Base-by-base conservation (phyloP, 2,329 filamentous ascomycete species). In the Hansfordia pulvinata region DNA sequence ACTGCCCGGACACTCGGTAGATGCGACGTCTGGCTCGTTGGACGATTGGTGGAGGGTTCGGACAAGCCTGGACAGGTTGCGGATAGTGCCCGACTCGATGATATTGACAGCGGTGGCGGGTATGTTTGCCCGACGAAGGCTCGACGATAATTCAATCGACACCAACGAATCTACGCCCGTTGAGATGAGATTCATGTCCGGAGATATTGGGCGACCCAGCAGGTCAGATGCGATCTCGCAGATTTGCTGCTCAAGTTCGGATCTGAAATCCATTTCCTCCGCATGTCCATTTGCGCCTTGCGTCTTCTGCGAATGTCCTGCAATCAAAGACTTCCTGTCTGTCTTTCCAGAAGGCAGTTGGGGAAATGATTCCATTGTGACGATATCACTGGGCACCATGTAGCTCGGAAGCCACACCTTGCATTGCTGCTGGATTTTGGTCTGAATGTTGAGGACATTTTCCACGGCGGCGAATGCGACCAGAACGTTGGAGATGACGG, bases 331-430 rank as follows among this genome's bases (percentile, higher is more conserved):
- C 38, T 72, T 77, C 27, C 72, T 73, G 41, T 93, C 79, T 10
- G 86, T 64, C 43, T 94, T 94, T 1, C 86, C 86, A 1, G 84
- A 93, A 3, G 84, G 62, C 12, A 93, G 56, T 27, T 76, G 72
- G 1, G 84, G 84, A 30, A 93, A 75, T 7, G 64, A 56, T 1
- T 60, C 37, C 34, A 79, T 53, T 2, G 79, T 42, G 1, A 83
- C 49, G 14, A 92, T 55, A 33, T 92, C 78, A 4, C 68, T 65
- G 1, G 86, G 86, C 2, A 92, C 54, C 86, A 93, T 93, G 44
- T 76, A 90, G 4, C 62, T 60, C 0, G 85, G 83, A 2, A 94
- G 60, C 82, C 84, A 93, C 26, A 63, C 60, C 26, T 61, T 63
- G 49, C 83, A 93, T 4, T 60, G 65, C 10, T 60, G 44, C 17